Percentiles rank a stretch among this genome's conserved stretches.
Evolutionary conservation across 768 basidiomycete species (phyloP).

Genomic region (Bullera alba): DNA sequence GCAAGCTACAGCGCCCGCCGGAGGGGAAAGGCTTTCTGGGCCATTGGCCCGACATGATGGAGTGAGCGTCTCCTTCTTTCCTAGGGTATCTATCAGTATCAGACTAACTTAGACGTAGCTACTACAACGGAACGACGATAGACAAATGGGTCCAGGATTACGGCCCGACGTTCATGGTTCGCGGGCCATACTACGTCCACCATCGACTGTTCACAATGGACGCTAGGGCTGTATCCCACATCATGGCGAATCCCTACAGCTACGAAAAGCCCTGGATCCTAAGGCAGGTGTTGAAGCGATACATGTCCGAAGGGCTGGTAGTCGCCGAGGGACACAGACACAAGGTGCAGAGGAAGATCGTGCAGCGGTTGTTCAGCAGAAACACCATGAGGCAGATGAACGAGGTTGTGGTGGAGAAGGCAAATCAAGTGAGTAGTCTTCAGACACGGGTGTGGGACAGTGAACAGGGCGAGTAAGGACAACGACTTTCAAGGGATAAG

Average conservation of each 20-base stretch:
- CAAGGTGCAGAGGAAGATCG: slow-evolving; percentile 17
- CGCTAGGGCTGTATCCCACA: slow-evolving; percentile 13
- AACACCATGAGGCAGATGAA: slow-evolving; percentile 12
- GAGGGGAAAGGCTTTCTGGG: slow-evolving; percentile 11
- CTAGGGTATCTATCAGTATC: background rate
- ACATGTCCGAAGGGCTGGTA: slow-evolving; percentile 18
- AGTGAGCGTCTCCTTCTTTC: slow-evolving; percentile 5
- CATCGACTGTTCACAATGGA: slow-evolving; percentile 21
- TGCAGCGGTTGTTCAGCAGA: slow-evolving; percentile 17
- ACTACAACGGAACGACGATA: slow-evolving; percentile 5
- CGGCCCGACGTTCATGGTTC: slow-evolving; percentile 15
- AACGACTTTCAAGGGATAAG: background rate
- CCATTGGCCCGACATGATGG: slow-evolving; percentile 10
- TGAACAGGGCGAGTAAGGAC: background rate
- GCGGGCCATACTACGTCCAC: slow-evolving; percentile 12
- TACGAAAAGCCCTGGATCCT: slow-evolving; percentile 13
- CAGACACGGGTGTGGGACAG: background rate
- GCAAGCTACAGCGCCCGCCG: slow-evolving; percentile 6
- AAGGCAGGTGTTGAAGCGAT: slow-evolving; percentile 8
- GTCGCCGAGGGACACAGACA: slow-evolving; percentile 23
- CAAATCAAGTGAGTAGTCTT: slow-evolving; percentile 14
- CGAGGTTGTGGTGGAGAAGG: slow-evolving; percentile 13
- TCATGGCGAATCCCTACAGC: slow-evolving; percentile 8
- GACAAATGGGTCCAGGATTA: slow-evolving; percentile 10
- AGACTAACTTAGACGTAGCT: slow-evolving; percentile 1